These are phyloP conservation scores for Stephania japonica DNA, from an alignment of 164 flowering plant genomes.

Conservation along the genomic window DNA sequence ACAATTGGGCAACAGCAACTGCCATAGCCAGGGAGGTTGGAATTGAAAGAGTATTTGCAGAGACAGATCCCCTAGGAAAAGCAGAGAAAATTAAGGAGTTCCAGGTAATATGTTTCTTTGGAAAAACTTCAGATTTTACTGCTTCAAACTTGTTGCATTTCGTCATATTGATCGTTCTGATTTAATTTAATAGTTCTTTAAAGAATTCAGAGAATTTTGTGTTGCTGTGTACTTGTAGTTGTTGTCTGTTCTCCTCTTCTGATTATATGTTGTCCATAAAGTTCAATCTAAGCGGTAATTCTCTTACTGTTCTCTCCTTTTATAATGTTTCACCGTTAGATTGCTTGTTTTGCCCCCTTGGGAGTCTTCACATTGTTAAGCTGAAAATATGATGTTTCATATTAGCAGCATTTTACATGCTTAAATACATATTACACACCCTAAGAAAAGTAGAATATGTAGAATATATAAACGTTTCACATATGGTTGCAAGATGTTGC, in stretches of 20 bases:
- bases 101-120: slow-evolving; percentile 40
- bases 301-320: too few species aligned
- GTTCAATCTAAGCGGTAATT: too few species aligned
- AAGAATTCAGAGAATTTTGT: too few species aligned
- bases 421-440: too few species aligned
- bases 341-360: too few species aligned
- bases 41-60: slow-evolving; percentile 70
- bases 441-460: too few species aligned
- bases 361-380: neutral
- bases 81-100: slow-evolving; percentile 82
- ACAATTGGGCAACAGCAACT: slow-evolving; percentile 81
- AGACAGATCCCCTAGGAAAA: slow-evolving; percentile 79
- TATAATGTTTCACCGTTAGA: too few species aligned
- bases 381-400: neutral
- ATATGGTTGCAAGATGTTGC: neutral
- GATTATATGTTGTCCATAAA: too few species aligned
- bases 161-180: neutral
- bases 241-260: too few species aligned
- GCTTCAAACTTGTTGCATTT: neutral
- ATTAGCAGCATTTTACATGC: too few species aligned
- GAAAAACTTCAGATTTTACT: neutral
- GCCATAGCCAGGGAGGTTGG: slow-evolving; percentile 84
- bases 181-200: neutral
- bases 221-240: too few species aligned
- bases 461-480: too few species aligned